Evolutionary conservation across 1,139 yeast genomes (phyloP), one percentile per base, ranked within the genome.

Genomic region (Candida gigantensis): DNA sequence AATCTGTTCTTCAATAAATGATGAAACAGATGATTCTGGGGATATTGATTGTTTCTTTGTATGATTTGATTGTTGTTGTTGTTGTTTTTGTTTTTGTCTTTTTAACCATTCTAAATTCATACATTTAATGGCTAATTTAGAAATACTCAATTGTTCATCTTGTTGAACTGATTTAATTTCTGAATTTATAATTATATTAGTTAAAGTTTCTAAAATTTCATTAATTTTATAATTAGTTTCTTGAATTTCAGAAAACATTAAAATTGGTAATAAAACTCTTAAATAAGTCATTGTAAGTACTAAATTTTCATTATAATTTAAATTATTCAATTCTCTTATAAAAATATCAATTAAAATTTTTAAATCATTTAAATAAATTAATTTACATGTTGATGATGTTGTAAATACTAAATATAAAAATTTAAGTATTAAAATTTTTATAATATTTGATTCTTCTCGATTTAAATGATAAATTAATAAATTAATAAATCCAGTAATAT

Each of bases 321-420:
- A 60, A 53, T 89, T 80, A 46, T 77, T 76, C 39, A 90, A 68
- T 56, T 90, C 96, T 39, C 97, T 66, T 4, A 89, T 72, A 37
- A 90, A 71, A 6, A 92, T 88, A 49, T 89, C 96, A n/a, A 85
- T 79, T 42, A 92, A 72, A 5, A 92, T 95, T 51, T 84, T 80
- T 41, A 90, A 63, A 57, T 92, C 98, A 53, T 92, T 92, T 43
- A 86, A 68, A 55, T 92, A 92, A 36, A 85, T 76, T 43, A 82
- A 72, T 36, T 84, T 85, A 28, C 79, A 67, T 0, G 92, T 81
- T 34, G 67, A 65, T 0, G 80, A 70, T 9, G 84, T 77, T 3
- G 92, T 81, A 59, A 90, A 80, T 1, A 89, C 74, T 40, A 86
- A 61, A 56, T 86, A 88, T 10, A 90, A 62, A 39, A 88, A 71